These are phyloP conservation scores for Solanum chaucha DNA, from an alignment of 257 asterid species.

Conservation along the genomic window DNA sequence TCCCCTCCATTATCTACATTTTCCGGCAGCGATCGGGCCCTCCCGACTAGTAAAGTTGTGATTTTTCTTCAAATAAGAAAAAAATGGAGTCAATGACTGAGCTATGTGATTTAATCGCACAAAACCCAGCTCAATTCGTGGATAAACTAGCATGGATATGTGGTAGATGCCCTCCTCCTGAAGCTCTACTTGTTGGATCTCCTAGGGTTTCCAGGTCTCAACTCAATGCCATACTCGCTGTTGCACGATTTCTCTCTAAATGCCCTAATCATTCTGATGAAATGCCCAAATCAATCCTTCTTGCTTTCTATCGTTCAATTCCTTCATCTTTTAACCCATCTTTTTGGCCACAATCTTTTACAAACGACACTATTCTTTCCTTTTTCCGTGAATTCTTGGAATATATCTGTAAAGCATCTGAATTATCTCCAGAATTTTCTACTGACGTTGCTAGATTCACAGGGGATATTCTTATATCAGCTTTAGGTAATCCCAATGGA, in stretches of 20 bases:
- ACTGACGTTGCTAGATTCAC: constrained; percentile 67
- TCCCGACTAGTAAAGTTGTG: not conserved
- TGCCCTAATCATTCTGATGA: constrained; percentile 48
- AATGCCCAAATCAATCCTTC: constrained; percentile 57
- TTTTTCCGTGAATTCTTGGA: constrained; percentile 51
- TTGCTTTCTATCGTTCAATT: constrained; percentile 73
- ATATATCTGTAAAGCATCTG: constrained; percentile 53
- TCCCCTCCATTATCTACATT: not conserved
- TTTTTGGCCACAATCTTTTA: constrained; percentile 91
- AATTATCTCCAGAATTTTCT: constrained; percentile 48
- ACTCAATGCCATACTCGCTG: constrained; percentile 71
- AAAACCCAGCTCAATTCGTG: constrained; percentile 47
- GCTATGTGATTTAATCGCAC: constrained; percentile 81
- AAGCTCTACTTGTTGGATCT: constrained; percentile 58
- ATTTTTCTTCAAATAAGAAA: not conserved
- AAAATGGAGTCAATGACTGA: constrained; percentile 61
- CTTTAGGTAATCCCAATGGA: constrained; percentile 24
- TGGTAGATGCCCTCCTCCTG: constrained; percentile 84
- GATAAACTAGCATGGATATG: constrained; percentile 81
- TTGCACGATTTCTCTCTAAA: constrained; percentile 71
- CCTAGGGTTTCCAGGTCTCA: constrained; percentile 80
- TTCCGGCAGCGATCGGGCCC: not conserved
- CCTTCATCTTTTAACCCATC: constrained; percentile 47
- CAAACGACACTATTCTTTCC: constrained; percentile 45
- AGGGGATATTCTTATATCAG: constrained; percentile 57